Evolutionary conservation across 2,329 filamentous ascomycete species (phyloP).

Genomic region (Microsporum canis): DNA sequence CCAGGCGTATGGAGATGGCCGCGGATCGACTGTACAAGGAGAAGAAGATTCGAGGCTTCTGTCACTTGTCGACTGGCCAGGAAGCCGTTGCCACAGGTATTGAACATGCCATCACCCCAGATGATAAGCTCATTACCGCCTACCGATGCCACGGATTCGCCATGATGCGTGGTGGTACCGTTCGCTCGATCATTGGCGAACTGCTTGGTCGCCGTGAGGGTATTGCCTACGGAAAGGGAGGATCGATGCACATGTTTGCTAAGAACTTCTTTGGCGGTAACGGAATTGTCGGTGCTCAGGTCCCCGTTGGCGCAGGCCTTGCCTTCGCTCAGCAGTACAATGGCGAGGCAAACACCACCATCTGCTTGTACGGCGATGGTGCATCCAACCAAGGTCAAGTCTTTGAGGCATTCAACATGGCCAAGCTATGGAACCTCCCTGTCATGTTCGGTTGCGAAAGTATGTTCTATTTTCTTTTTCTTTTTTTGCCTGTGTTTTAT

Average conservation of each 20-base stretch:
- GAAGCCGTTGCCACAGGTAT: slow-evolving; percentile 96
- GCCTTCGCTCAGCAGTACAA: slow-evolving; percentile 96
- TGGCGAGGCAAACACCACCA: slow-evolving; percentile 69
- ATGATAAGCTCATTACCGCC: slow-evolving; percentile 91
- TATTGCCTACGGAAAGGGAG: slow-evolving; percentile 97
- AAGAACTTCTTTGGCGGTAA: slow-evolving; percentile 98
- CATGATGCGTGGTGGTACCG: slow-evolving; percentile 82
- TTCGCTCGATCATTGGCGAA: slow-evolving; percentile 91
- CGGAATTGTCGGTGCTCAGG: slow-evolving; percentile 97
- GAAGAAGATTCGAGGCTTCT: slow-evolving; percentile 99
- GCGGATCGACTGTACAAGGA: slow-evolving; percentile 99
- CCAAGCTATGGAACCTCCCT: slow-evolving; percentile 95
- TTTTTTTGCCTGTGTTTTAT: background rate
- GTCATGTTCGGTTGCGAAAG: slow-evolving; percentile 97
- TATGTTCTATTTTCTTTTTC: slow-evolving; percentile 41
- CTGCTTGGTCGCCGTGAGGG: slow-evolving; percentile 88
- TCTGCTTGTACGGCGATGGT: slow-evolving; percentile 94
- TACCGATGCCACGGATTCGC: slow-evolving; percentile 99
- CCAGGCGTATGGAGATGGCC: slow-evolving; percentile 98
- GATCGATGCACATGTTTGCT: slow-evolving; percentile 99
- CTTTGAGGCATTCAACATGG: slow-evolving; percentile 99
- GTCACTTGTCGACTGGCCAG: slow-evolving; percentile 93
- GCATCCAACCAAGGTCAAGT: slow-evolving; percentile 99
- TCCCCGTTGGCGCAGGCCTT: slow-evolving; percentile 90
- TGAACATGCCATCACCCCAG: slow-evolving; percentile 83